These are phyloP conservation scores for Alternaria solani DNA, from an alignment of 2,329 filamentous ascomycete genomes.

Conservation along the genomic window DNA sequence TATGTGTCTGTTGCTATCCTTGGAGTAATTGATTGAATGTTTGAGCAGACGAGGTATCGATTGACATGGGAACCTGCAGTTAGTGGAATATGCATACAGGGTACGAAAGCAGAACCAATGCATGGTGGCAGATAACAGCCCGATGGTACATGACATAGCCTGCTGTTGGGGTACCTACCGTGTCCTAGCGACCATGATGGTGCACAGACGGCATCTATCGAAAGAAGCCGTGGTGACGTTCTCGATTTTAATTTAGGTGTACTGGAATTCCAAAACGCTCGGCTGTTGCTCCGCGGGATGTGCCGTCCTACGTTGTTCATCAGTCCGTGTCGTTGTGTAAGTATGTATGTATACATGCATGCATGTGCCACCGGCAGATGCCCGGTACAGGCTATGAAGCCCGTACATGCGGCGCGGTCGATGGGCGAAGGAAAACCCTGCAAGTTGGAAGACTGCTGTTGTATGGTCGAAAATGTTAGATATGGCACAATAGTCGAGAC, in stretches of 20 bases:
- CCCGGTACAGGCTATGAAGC: background rate
- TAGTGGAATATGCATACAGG: background rate
- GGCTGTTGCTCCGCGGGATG: background rate
- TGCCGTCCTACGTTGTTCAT: background rate
- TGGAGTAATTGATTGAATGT: background rate
- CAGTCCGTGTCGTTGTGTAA: background rate
- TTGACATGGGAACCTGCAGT: background rate
- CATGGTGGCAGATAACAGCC: constrained; percentile 1
- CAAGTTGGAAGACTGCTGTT: background rate
- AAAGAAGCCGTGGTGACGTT: background rate
- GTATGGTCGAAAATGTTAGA: background rate
- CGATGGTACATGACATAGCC: background rate
- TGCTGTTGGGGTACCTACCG: background rate
- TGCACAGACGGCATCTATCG: background rate
- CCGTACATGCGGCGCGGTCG: background rate
- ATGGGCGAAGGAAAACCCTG: background rate
- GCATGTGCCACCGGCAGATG: background rate
- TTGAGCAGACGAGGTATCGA: background rate
- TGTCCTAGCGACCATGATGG: background rate
- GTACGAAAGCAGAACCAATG: background rate
- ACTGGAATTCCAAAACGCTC: background rate
- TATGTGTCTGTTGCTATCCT: constrained; percentile 2
- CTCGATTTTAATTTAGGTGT: background rate
- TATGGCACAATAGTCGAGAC: background rate
- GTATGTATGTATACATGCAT: background rate